Evolutionary conservation across 1,284 basidiomycete genomes (phyloP), one percentile per base, ranked within the genome.

Genomic region (Trametes hirsuta): DNA sequence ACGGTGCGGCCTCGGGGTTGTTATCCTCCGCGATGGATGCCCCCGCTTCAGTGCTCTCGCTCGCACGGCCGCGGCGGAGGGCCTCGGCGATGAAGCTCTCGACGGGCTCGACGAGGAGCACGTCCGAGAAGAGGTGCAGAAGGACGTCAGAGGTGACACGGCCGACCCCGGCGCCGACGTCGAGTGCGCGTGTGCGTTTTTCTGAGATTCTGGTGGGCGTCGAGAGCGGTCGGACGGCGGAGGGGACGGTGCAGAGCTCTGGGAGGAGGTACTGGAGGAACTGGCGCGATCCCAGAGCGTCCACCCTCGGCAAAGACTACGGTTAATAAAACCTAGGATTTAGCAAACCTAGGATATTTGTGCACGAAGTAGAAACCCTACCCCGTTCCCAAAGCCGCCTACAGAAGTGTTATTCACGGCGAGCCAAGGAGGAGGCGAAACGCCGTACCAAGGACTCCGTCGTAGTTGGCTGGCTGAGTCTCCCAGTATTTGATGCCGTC

Each of bases 151-250:
- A 80, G 0, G 94, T 96, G 35, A 97, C 94, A 54, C 96, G 87
- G 8, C 96, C 95, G 50, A 98, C 90, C 2, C 95, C 95, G 15
- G 94, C 90, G 15, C 90, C 95, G 53, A 95, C 93, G 69, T 98
- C 96, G 14, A 98, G 82, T 0, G 91, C 94, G 37, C 93, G 85
- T 37, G 79, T 83, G 52, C 90, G 77, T 56, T 73, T 71, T 34
- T 69, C 51, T 40, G 74, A 63, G 68, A 22, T 14, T 5, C 30
- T 3, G 4, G 61, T 46, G 12, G 65, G 55, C 52, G 57, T 53
- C 37, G 63, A 53, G 12, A 73, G 70, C 6, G 74, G 74, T 11
- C 71, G 75, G 47, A 90, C 74, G 2, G 91, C 85, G 42, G 90
- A 93, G 8, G 88, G 80, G 54, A 96, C 87, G 12, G 80, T 86